These are phyloP conservation scores for Dentipellis fragilis DNA, from an alignment of 768 basidiomycete species.

Conservation along the genomic window DNA sequence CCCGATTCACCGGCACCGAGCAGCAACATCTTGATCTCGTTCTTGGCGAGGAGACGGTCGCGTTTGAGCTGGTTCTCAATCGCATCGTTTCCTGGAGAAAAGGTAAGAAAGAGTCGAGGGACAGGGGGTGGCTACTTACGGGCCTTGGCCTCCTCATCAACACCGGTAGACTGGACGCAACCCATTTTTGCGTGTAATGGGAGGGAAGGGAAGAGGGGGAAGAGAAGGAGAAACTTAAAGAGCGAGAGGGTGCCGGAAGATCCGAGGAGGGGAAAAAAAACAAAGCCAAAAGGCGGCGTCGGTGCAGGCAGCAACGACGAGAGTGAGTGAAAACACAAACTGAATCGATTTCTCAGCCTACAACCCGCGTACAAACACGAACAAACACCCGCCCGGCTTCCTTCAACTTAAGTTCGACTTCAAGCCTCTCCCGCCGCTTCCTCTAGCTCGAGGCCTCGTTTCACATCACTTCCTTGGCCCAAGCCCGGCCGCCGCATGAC, in stretches of 20 bases:
- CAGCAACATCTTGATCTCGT: conserved; percentile 93
- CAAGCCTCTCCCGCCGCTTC: no score
- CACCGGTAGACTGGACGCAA: conserved; percentile 59
- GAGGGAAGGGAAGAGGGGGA: conserved; percentile 3
- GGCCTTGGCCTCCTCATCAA: conserved; percentile 77
- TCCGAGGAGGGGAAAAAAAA: background rate
- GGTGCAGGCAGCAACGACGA: conserved; percentile 5
- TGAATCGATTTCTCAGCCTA: no score
- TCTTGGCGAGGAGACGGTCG: conserved; percentile 82
- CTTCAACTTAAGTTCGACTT: background rate
- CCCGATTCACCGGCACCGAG: conserved; percentile 96
- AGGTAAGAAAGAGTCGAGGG: background rate
- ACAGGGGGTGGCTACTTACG: conserved; percentile 37
- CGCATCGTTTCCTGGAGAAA: conserved; percentile 72
- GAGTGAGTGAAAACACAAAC: background rate
- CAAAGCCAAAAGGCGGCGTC: conserved; percentile 3
- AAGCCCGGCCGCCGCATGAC: no score
- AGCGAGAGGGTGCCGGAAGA: conserved; percentile 12
- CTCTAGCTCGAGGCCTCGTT: no score
- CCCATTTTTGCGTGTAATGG: conserved; percentile 38
- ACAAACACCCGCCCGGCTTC: background rate
- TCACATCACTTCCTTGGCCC: no score
- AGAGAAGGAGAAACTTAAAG: conserved; percentile 6
- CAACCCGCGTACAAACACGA: background rate
- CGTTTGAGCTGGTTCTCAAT: conserved; percentile 89